Evolutionary conservation across 192 early-diverging fungal species (phyloP).

Genomic region (Coemansia sp.): DNA sequence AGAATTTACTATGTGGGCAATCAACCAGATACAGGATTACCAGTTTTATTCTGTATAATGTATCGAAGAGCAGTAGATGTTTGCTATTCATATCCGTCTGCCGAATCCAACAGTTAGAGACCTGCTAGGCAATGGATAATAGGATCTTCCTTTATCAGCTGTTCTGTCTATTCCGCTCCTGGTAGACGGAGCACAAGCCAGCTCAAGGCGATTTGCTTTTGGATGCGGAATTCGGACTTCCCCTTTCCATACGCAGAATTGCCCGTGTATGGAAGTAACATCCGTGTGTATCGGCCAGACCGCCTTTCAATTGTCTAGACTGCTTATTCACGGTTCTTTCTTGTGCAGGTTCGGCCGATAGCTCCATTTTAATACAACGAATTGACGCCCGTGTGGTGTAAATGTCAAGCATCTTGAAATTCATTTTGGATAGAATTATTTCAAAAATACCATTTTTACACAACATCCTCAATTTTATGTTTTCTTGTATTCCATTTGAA

Average conservation of each 20-base stretch:
- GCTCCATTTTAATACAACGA: not conserved
- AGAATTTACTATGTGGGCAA: not conserved
- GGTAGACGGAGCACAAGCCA: not conserved
- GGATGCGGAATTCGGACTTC: not conserved
- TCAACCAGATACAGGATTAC: not conserved
- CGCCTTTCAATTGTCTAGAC: not conserved
- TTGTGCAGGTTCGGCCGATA: not conserved
- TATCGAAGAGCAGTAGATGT: not conserved
- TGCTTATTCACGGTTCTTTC: not conserved
- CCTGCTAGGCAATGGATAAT: not conserved
- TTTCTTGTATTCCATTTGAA: not conserved
- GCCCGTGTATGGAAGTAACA: not conserved
- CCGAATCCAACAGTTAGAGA: not conserved
- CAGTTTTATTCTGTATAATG: not conserved
- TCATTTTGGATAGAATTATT: not conserved
- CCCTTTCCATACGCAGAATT: not conserved
- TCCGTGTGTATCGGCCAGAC: not conserved
- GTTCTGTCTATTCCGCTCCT: not conserved
- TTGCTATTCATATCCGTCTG: not conserved
- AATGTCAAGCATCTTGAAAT: not conserved
- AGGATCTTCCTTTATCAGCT: not conserved
- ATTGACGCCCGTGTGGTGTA: not conserved
- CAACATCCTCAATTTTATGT: no score
- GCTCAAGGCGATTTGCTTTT: not conserved
- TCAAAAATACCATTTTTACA: not conserved